phyloP scores from a whole-genome alignment of 768 basidiomycete species.

The Pleurotus djamor region DNA sequence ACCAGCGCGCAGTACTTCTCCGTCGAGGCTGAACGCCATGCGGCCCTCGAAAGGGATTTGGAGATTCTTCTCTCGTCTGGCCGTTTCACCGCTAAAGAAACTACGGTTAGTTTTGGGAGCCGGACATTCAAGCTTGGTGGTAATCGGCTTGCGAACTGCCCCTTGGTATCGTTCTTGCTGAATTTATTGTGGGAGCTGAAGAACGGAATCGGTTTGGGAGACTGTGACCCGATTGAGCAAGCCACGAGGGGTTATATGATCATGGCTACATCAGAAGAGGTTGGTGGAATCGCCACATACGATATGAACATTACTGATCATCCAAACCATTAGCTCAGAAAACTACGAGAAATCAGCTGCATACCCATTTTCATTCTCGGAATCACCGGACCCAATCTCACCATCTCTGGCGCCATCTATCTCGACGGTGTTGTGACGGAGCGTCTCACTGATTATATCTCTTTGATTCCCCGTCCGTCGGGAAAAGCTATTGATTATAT shows the following conservation, averaged over 20 bases:
- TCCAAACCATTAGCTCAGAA: background rate
- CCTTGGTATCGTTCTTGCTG: no score
- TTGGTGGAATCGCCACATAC: no score
- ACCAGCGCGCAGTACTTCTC: no score
- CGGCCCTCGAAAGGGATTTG: no score
- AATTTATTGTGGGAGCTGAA: background rate
- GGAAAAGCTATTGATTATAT: background rate
- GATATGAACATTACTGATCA: no score
- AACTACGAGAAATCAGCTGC: conserved; percentile 2
- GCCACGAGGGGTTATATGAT: background rate
- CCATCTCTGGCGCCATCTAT: background rate
- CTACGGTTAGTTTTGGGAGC: no score
- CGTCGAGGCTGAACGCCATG: no score
- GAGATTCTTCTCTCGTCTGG: no score
- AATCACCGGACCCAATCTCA: background rate
- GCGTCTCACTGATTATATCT: background rate
- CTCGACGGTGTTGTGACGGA: background rate
- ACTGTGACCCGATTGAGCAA: background rate
- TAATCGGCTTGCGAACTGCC: no score
- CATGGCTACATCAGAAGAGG: background rate
- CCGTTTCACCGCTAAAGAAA: no score
- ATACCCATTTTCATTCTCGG: background rate
- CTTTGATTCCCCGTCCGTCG: background rate
- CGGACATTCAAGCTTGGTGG: no score
- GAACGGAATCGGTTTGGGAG: background rate